These are phyloP conservation scores for Zanthoxylum bungeanum DNA, from an alignment of 345 rosid genomes.

Conservation along the genomic window DNA sequence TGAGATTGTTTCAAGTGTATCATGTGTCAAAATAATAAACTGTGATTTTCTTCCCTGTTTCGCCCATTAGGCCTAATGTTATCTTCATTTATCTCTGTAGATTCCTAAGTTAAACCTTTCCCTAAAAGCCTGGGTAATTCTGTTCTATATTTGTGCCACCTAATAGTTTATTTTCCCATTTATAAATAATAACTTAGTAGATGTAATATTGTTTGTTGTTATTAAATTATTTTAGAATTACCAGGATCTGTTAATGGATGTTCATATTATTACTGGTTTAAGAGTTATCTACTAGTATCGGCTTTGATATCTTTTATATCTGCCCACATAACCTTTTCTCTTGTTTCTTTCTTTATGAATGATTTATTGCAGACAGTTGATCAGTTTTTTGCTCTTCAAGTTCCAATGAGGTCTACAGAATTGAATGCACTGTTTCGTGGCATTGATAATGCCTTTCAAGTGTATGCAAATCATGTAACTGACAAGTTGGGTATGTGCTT, in stretches of 20 bases:
- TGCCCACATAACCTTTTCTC: not conserved
- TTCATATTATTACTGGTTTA: not conserved
- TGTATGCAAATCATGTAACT: conserved; percentile 69
- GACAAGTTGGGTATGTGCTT: conserved; percentile 68
- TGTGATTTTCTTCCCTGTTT: not conserved
- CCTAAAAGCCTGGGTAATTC: not conserved
- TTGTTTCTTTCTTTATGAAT: not conserved
- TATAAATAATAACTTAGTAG: not conserved
- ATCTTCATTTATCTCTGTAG: not conserved
- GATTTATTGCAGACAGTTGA: conserved; percentile 82
- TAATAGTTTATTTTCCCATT: not conserved
- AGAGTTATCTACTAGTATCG: not conserved
- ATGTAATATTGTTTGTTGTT: not conserved
- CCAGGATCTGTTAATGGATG: not conserved
- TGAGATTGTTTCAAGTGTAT: not conserved
- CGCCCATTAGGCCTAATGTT: not conserved
- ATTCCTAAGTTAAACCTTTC: not conserved
- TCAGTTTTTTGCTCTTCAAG: conserved; percentile 82
- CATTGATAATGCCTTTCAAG: conserved; percentile 91
- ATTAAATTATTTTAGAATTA: not conserved
- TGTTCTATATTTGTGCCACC: not conserved
- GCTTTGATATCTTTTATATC: conserved; percentile 7
- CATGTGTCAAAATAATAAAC: not conserved
- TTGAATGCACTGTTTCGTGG: conserved; percentile 76
- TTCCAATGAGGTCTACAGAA: conserved; percentile 86